phyloP scores from a whole-genome alignment of 495 filamentous ascomycete species.

The Lineolata rhizophorae region DNA sequence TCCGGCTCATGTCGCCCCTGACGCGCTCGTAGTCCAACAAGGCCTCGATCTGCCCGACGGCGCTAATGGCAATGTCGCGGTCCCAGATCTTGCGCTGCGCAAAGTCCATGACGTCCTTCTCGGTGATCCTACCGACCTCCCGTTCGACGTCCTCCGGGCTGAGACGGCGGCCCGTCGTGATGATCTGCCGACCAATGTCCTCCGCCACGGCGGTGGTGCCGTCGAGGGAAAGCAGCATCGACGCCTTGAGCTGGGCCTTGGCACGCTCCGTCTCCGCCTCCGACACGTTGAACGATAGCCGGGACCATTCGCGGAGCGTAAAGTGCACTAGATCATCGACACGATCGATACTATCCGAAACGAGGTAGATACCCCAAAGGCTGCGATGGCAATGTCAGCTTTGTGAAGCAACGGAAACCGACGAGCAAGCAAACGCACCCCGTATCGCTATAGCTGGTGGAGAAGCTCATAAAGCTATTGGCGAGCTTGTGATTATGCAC shows the following conservation, averaged over 20 bases:
- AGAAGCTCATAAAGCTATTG: slow-evolving; percentile 99
- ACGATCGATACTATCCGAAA: slow-evolving; percentile 65
- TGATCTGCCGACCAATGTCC: slow-evolving; percentile 94
- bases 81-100: slow-evolving; percentile 86
- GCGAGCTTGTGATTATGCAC: slow-evolving; percentile 84
- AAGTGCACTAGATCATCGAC: slow-evolving; percentile 96
- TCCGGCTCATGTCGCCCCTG: slow-evolving; percentile 76
- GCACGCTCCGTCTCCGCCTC: slow-evolving; percentile 89
- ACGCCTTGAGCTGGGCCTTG: slow-evolving; percentile 98
- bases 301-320: slow-evolving; percentile 92
- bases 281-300: slow-evolving; percentile 66
- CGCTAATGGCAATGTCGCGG: slow-evolving; percentile 81
- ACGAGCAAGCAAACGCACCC: slow-evolving; percentile 35
- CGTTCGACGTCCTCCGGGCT: slow-evolving; percentile 84
- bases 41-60: slow-evolving; percentile 82
- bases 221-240: slow-evolving; percentile 87
- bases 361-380: slow-evolving; percentile 98
- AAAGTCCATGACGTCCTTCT: slow-evolving; percentile 94
- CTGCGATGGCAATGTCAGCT: slow-evolving; percentile 21
- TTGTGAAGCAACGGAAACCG: not conserved
- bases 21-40: slow-evolving; percentile 76
- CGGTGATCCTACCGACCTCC: slow-evolving; percentile 65
- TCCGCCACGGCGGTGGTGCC: slow-evolving; percentile 93
- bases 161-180: slow-evolving; percentile 87
- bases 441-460: slow-evolving; percentile 97